Base-by-base conservation (phyloP, 768 basidiomycete genomes). In the Rhizopogon salebrosus region DNA sequence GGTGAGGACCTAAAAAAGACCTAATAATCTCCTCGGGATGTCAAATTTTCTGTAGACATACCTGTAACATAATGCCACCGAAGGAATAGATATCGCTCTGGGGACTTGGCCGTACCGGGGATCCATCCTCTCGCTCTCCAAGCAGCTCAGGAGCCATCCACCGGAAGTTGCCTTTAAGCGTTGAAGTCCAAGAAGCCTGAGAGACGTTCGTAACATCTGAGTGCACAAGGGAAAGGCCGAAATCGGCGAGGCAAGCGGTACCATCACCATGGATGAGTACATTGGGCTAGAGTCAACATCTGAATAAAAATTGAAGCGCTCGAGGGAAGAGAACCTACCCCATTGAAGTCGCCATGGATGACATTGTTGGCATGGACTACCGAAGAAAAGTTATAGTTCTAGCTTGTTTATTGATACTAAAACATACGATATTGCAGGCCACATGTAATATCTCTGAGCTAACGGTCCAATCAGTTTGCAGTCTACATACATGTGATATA, bases 131-230 rank as follows among this genome's bases (percentile, higher is more conserved):
- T 9, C 53, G 54, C 18, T 64, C 36, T 5, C 57, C 61, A 53
- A 74, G 78, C 0, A 80, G 52, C 14, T 72, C 62, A 0, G 75
- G 66, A 51, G 77, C 79, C 10, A 75, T 73, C 77, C 79, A 79
- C 2, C 77, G 71, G 31, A 77, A 65, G 22, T 73, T 75, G 6
- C 79, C 76, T 16, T 72, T 72, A 26, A 78, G 61, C n/a, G 64
- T 60, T 2, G 72, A 70, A 1, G 66, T 63, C 55, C 62, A 41
- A 48, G 41, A 45, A 5, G 31, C 45, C 16, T 66, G 68, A 5
- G 58, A 56, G 14, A 53, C 54, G 8, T 46, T 56, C 18, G 51
- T 56, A 1, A 57, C 46, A 16, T 69, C 67, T 45, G 54, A 60
- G 24, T 64, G 51, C 26, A 72, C 57, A 10, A 55, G 60, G n/a